These are phyloP conservation scores for Eucommia ulmoides DNA, from an alignment of 257 asterid genomes.

Conservation along the genomic window DNA sequence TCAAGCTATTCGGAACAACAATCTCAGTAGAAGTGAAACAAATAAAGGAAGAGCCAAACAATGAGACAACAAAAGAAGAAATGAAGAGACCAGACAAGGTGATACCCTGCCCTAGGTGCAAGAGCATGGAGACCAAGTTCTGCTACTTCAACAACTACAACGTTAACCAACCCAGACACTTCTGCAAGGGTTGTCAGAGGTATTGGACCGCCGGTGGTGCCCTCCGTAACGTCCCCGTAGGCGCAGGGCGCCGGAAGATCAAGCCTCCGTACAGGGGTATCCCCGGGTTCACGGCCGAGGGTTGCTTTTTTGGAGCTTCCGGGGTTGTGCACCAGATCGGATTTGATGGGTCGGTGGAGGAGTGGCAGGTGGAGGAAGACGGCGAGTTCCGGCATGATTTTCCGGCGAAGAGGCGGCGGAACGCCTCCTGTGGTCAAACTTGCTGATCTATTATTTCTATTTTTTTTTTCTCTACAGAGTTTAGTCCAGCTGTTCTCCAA, in stretches of 20 bases:
- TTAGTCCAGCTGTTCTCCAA: too few species aligned
- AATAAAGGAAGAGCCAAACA: conserved; percentile 11
- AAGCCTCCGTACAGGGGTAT: conserved; percentile 41
- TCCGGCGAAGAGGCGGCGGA: conserved; percentile 69
- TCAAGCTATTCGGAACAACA: conserved; percentile 68
- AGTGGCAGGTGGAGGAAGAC: conserved; percentile 42
- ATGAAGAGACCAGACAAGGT: conserved; percentile 68
- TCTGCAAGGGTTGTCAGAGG: conserved; percentile 72
- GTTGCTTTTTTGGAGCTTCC: conserved; percentile 38
- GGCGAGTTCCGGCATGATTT: conserved; percentile 31
- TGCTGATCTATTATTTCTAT: conserved; percentile 14
- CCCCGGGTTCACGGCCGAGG: conserved; percentile 39
- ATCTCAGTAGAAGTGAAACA: conserved; percentile 23
- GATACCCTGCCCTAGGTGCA: conserved; percentile 78
- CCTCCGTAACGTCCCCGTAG: conserved; percentile 71
- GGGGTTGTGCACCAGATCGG: conserved; percentile 31
- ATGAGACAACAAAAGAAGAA: conserved; percentile 1
- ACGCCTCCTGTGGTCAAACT: conserved; percentile 38
- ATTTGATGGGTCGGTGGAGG: conserved; percentile 33
- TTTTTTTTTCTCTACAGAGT: too few species aligned
- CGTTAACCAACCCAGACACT: conserved; percentile 83
- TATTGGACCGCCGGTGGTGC: conserved; percentile 95
- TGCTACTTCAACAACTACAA: conserved; percentile 84
- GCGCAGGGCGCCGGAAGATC: conserved; percentile 76
- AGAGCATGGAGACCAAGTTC: conserved; percentile 78